These are phyloP conservation scores for Volvox africanus DNA, from an alignment of 139 green algal species.

Conservation along the genomic window DNA sequence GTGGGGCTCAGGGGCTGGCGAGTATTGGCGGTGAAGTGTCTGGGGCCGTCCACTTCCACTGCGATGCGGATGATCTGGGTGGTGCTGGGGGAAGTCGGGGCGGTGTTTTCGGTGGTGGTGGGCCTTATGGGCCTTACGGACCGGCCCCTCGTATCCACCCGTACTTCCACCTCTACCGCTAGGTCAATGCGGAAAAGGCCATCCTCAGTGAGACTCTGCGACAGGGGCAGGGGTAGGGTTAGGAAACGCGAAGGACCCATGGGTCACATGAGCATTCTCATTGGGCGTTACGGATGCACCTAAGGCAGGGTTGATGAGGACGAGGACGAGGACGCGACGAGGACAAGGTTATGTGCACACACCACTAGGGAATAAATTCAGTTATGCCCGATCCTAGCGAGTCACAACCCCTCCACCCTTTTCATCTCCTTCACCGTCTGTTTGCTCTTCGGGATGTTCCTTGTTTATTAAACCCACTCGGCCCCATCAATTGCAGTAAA, in stretches of 20 bases:
- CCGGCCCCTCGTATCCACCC: neutral
- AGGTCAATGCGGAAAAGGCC: constrained; percentile 30
- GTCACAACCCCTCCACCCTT: too few relatives aligned
- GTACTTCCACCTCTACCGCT: neutral
- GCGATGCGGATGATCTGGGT: constrained; percentile 51
- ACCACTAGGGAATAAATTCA: neutral
- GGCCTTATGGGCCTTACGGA: neutral
- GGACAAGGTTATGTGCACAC: neutral
- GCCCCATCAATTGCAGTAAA: neutral
- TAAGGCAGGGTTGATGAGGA: neutral
- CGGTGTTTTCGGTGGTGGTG: neutral
- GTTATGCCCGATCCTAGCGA: too few relatives aligned
- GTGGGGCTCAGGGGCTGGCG: constrained; percentile 58
- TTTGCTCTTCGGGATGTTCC: too few relatives aligned
- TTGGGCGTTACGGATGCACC: neutral
- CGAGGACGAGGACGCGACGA: neutral
- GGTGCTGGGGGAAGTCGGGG: neutral
- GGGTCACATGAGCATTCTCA: neutral
- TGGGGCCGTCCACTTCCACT: constrained; percentile 74
- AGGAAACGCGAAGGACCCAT: neutral
- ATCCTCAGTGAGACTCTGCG: constrained; percentile 2
- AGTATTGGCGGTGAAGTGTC: constrained; percentile 67
- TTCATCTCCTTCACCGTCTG: too few relatives aligned
- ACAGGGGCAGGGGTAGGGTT: neutral
- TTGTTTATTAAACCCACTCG: too few relatives aligned